Evolutionary conservation across 148 eudicot genomes (phyloP).

Genomic region (Chenopodium album): DNA sequence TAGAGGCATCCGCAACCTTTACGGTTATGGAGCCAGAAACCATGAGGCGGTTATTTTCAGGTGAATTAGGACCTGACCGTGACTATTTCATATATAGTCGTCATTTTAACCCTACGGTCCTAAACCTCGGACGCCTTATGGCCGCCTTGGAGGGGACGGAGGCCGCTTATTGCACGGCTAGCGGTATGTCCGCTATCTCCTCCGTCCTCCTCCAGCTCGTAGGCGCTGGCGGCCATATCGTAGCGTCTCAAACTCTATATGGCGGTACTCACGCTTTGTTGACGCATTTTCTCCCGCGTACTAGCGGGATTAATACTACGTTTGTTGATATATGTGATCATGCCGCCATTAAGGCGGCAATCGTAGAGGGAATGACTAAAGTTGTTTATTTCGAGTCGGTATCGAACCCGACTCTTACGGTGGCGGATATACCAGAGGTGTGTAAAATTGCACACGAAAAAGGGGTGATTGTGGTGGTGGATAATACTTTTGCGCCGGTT

Average conservation of each 20-base stretch:
- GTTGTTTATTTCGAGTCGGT: conserved; percentile 81
- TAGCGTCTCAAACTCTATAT: conserved; percentile 74
- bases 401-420: conserved; percentile 81
- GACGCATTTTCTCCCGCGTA: conserved; percentile 69
- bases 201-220: conserved; percentile 74
- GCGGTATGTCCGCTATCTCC: conserved; percentile 95
- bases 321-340: conserved; percentile 65
- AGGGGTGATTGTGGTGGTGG: conserved; percentile 72
- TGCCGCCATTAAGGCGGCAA: conserved; percentile 45
- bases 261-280: conserved; percentile 93
- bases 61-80: conserved; percentile 83
- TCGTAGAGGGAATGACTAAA: conserved; percentile 57
- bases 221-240: conserved; percentile 70
- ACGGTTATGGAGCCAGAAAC: conserved; percentile 98
- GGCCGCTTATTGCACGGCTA: conserved; percentile 93
- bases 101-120: conserved; percentile 90
- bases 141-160: conserved; percentile 95
- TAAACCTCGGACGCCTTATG: conserved; percentile 83
- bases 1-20: conserved; percentile 96
- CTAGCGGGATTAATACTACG: conserved; percentile 66
- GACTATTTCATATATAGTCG: conserved; percentile 91
- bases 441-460: conserved; percentile 64
- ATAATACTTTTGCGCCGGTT: conserved; percentile 92
- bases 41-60: conserved; percentile 68
- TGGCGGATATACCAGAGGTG: conserved; percentile 76